Evolutionary conservation across 495 filamentous ascomycete genomes (phyloP).

Genomic region (Xylaria sp.): DNA sequence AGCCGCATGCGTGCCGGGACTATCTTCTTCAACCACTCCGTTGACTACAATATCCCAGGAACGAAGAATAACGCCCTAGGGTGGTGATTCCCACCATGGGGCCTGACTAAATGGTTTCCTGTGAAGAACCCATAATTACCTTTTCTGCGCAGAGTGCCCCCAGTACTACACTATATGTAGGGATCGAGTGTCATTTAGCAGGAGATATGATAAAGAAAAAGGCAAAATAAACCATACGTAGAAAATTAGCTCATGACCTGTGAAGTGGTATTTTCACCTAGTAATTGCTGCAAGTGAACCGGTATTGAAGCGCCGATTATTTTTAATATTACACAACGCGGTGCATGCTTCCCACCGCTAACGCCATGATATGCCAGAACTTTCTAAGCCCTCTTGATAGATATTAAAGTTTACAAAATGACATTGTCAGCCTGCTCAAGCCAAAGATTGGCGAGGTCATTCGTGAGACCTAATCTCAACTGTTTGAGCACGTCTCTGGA

Average conservation of each 20-base stretch:
- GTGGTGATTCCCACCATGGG: not conserved
- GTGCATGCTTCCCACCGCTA: conserved; percentile 17
- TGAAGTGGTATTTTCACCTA: not conserved
- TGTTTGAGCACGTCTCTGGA: conserved; percentile 73
- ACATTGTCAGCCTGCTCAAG: conserved; percentile 59
- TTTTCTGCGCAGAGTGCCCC: too few relatives aligned
- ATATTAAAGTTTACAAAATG: conserved; percentile 33
- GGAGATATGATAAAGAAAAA: not conserved
- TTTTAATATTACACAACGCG: conserved; percentile 21
- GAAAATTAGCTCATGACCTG: not conserved
- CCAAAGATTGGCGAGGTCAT: conserved; percentile 71
- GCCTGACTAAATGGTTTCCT: too few relatives aligned
- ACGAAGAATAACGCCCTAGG: too few relatives aligned
- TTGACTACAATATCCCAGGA: too few relatives aligned
- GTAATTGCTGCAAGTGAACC: not conserved
- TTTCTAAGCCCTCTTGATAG: conserved; percentile 7
- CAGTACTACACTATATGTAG: not conserved
- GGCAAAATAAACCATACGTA: not conserved
- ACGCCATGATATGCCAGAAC: conserved; percentile 23
- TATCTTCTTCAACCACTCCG: too few relatives aligned
- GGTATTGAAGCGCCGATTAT: not conserved
- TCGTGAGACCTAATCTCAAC: conserved; percentile 75
- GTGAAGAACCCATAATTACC: too few relatives aligned
- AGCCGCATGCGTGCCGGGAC: too few relatives aligned
- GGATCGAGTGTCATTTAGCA: not conserved